Base-by-base conservation (phyloP, 2,329 filamentous ascomycete genomes). In the Alternaria rosae region DNA sequence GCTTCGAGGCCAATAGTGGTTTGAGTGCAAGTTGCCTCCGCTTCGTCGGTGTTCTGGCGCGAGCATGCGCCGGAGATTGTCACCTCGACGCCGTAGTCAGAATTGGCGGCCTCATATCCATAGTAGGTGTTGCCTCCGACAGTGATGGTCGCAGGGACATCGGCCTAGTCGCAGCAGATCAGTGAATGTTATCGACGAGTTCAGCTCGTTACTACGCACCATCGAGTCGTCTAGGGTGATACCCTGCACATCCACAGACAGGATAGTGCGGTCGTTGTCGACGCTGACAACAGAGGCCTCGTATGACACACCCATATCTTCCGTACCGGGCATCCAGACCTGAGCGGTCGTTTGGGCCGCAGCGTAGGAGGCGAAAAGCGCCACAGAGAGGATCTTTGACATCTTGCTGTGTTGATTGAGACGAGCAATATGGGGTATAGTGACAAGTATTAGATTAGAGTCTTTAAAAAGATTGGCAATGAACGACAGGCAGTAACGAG, bases 301-400 rank as follows among this genome's bases (percentile, higher is more conserved):
- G 54, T 70, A 72, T 3, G 58, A 62, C 9, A 64, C 38, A 8
- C 69, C 57, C 5, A 54, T 38, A 21, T 60, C 59, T 25, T 59
- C 54, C 17, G 57, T 47, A 28, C 69, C 57, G 4, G 73, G 72
- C 51, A 76, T 53, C 71, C 74, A 75, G 11, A 74, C 65, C 3
- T 72, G 71, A 8, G 75, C 76, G 5, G 74, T 77, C 13, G 74
- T 21, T 25, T 72, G 55, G 9, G 74, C 74, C n/a, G 70, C 53
- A 15, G 68, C 70, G 13, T 57, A 59, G 8, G 70, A 60, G 13
- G 68, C 69, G 53, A 76, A 64, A 15, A 73, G 54, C 17, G 74
- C 54, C 32, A 65, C 50, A 9, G 64, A 65, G 17, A 71, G 57
- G 21, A 76, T 42, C 35, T 62, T 60, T 67, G 70, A 66, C 72